phyloP scores from a whole-genome alignment of 345 rosid species.

The Raphanus raphanistrum region DNA sequence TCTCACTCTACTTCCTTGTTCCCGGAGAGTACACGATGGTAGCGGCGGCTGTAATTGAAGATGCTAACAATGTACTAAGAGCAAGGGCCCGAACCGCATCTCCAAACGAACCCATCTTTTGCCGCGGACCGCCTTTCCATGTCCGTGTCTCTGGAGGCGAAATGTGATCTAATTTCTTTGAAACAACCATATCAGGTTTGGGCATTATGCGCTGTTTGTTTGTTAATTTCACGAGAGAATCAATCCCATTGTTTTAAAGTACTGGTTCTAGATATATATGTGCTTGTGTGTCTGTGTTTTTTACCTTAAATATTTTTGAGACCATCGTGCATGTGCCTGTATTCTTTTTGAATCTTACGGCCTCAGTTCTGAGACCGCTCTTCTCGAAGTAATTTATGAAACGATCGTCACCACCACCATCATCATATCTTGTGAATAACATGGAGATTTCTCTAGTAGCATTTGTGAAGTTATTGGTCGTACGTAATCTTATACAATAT shows the following conservation, averaged over 20 bases:
- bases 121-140: slow-evolving; percentile 93
- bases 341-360: slow-evolving; percentile 20
- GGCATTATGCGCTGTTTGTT: neutral
- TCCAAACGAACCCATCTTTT: slow-evolving; percentile 82
- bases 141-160: slow-evolving; percentile 69
- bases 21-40: slow-evolving; percentile 92
- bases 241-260: neutral
- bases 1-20: slow-evolving; percentile 83
- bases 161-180: slow-evolving; percentile 23
- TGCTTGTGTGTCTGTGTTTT: neutral
- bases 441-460: neutral
- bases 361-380: slow-evolving; percentile 10
- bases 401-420: slow-evolving; percentile 4
- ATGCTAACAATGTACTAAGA: slow-evolving; percentile 80
- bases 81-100: slow-evolving; percentile 73
- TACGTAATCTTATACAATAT: neutral
- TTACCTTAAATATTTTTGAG: neutral
- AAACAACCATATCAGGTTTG: slow-evolving; percentile 3
- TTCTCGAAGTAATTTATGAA: slow-evolving; percentile 3
- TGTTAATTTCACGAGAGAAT: neutral
- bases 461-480: neutral
- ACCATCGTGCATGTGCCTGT: neutral
- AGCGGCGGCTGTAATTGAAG: slow-evolving; percentile 85
- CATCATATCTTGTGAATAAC: slow-evolving; percentile 11
- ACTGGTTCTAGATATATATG: slow-evolving; percentile 2